Evolutionary conservation across 345 rosid species (phyloP).

Genomic region (Microthlaspi erraticum): DNA sequence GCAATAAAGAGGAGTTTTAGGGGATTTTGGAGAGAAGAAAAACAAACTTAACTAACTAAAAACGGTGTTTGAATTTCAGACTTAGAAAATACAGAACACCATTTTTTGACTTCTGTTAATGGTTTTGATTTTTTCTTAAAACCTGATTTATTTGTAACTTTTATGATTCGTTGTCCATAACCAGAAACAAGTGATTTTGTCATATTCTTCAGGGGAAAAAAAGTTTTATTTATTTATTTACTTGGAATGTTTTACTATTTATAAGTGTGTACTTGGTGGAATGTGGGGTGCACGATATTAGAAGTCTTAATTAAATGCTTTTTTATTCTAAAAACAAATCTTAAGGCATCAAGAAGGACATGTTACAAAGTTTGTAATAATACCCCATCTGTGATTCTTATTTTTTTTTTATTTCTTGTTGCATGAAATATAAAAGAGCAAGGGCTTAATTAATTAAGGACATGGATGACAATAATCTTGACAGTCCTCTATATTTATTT

Average conservation of each 20-base stretch:
- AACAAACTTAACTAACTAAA: conserved; percentile 35
- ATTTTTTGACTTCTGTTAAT: conserved; percentile 42
- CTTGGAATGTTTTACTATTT: conserved; percentile 41
- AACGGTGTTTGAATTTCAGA: conserved; percentile 35
- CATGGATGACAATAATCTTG: not conserved
- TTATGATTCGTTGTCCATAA: conserved; percentile 45
- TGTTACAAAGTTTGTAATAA: conserved; percentile 8
- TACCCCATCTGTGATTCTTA: conserved; percentile 3
- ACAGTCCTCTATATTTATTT: not conserved
- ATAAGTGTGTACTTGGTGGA: conserved; percentile 36
- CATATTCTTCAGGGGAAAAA: conserved; percentile 23
- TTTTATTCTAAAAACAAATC: not conserved
- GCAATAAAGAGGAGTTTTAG: conserved; percentile 45
- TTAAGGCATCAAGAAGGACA: conserved; percentile 24
- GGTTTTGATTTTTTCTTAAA: conserved; percentile 14
- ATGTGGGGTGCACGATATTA: conserved; percentile 40
- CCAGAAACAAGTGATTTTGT: conserved; percentile 35
- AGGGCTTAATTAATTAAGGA: not conserved
- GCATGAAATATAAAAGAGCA: not conserved
- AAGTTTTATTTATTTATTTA: not conserved
- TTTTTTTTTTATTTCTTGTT: not conserved
- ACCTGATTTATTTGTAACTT: conserved; percentile 35
- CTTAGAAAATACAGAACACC: conserved; percentile 47
- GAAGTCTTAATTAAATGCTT: not conserved
- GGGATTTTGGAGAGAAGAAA: conserved; percentile 22